Evolutionary conservation across 495 filamentous ascomycete species (phyloP), one percentile per base, ranked within the genome.

Genomic region (Talaromyces borbonicus): DNA sequence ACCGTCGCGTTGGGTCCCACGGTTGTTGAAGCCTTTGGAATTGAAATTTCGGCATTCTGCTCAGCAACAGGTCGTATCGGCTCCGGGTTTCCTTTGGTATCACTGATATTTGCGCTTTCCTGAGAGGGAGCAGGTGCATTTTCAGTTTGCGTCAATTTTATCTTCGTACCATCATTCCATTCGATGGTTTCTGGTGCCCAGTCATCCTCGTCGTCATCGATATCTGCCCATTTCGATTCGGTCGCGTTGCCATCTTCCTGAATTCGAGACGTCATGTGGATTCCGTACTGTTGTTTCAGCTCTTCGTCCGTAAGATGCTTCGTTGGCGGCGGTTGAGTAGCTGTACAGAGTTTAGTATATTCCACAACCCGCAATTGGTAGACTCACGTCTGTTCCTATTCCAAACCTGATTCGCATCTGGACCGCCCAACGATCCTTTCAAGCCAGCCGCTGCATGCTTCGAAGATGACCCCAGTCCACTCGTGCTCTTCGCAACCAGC

Each of bases 271-370:
- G 92, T 93, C 67, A 99, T 77, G 62, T 99, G 92, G 47, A 99
- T 99, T 11, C 92, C 92, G 60, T 85, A 90, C 59, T 89, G 88
- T 54, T 93, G 84, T 57, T 94, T 93, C 26, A 99, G 72, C 48
- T 99, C 93, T 62, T 99, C 92, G 53, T 99, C 92, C 1, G 92
- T 97, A 52, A 96, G 81, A 49, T 95, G 87, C 65, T 95, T 97
- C 15, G 84, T 79, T 31, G 89, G 79, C 6, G 85, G 79, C 20
- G 85, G 81, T 44, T 85, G 79, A 14, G 80, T 78, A 51, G 87
- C 85, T 90, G 61, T 32, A 51, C 25, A 59, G 46, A 54, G 40
- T 52, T 65, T 52, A 65, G 62, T 50, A 47, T 50, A 37, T 36
- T 23, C 22, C 32, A 47, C 29, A 41, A 5, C 31, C 9, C 26